These are phyloP conservation scores for Xylaria arbuscula DNA, from an alignment of 2,329 filamentous ascomycete genomes.

Conservation along the genomic window DNA sequence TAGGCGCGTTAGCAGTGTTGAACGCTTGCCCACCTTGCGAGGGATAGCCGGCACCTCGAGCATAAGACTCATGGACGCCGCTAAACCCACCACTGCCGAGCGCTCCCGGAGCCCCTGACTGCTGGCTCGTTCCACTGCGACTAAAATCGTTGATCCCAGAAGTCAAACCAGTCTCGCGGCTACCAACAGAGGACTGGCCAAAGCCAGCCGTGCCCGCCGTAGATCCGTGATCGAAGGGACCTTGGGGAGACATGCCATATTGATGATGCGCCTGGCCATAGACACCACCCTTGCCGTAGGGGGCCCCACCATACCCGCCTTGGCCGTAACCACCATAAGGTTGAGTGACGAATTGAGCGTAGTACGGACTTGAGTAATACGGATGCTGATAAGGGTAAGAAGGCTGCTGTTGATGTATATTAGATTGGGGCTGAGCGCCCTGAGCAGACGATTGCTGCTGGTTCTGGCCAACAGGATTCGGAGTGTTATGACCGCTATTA, in stretches of 20 bases:
- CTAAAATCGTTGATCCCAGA: constrained; percentile 66
- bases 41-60: constrained; percentile 65
- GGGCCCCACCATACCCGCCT: constrained; percentile 60
- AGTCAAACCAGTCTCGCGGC: constrained; percentile 62
- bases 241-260: constrained; percentile 67
- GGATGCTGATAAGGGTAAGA: constrained; percentile 49
- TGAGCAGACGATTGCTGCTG: constrained; percentile 57
- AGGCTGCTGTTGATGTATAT: constrained; percentile 51
- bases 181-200: constrained; percentile 63
- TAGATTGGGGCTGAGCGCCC: constrained; percentile 53
- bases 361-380: constrained; percentile 72
- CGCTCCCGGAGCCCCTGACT: constrained; percentile 60
- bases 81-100: constrained; percentile 64
- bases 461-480: constrained; percentile 76
- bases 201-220: constrained; percentile 64
- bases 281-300: constrained; percentile 66
- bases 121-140: constrained; percentile 61
- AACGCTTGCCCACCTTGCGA: constrained; percentile 66
- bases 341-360: constrained; percentile 67
- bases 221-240: constrained; percentile 66
- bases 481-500: constrained; percentile 90
- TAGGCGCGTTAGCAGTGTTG: constrained; percentile 61
- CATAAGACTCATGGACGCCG: constrained; percentile 66
- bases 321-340: constrained; percentile 64
- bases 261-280: constrained; percentile 65